Base-by-base conservation (phyloP, 2,329 filamentous ascomycete species). In the Venturia nashicola region DNA sequence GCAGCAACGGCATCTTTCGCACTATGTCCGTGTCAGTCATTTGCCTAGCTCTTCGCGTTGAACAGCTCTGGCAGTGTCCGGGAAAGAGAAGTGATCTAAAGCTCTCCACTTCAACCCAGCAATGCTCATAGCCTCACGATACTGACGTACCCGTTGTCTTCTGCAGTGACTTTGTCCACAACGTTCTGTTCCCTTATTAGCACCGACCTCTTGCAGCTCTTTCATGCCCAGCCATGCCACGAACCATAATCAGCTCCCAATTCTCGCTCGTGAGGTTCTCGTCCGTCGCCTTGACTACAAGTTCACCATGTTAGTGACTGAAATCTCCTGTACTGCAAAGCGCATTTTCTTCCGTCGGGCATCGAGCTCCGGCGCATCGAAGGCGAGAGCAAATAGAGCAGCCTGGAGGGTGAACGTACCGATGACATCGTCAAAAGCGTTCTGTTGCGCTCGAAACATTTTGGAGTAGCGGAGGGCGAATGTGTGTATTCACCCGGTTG, bases 201-300 rank as follows among this genome's bases (percentile, higher is more conserved):
- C 61, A n/a, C 36, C 51, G 59, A 6, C 67, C 70, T 61, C 68
- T 67, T 40, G 36, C 16, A 43, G n/a, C 18, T 23, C 59, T 43
- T 48, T 34, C 23, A 20, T 12, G 23, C 43, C 23, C 11, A 23
- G 23, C 61, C 43, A 44, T 18, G 42, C 14, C 40, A 65, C 77
- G 67, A 78, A 83, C 81, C 70, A 87, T 77, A 69, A 87, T 87
- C 68, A 80, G 86, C 73, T 88, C 86, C 86, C 86, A 89, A 74
- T 89, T 88, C 76, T 83, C 82, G 66, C 77, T 95, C 84, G 92
- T 97, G 70, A 97, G 84, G 77, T 97, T 99, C 82, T 99, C 94
- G 77, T 99, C 94, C 64, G 94, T 99, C 72, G 94, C 92, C 78
- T 89, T 89, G 72, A 85, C 86, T 87, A 71, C 69, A 39, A 8